Evolutionary conservation across 352 stramenopile species (phyloP).

Genomic region (Ophiocytium majus): DNA sequence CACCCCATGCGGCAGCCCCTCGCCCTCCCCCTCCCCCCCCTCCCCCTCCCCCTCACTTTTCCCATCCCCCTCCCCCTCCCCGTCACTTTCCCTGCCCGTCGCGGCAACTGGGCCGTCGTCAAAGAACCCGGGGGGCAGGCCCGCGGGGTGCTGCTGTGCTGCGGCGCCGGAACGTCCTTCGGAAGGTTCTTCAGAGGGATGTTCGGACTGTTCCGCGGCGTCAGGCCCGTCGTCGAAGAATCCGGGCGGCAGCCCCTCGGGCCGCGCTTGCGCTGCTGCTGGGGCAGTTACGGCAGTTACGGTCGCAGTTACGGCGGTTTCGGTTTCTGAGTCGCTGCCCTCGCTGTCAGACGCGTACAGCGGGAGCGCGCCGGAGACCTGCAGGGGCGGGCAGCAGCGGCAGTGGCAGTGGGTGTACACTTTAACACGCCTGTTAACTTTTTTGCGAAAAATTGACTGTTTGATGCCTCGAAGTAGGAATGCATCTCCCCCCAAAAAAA

Average conservation of each 20-base stretch:
- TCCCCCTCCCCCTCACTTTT: neutral
- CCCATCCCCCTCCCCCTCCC: neutral
- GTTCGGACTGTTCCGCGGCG: too few relatives aligned
- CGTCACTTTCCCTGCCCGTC: neutral
- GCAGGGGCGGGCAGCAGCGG: too few relatives aligned
- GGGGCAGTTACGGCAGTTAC: neutral
- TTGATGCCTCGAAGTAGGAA: neutral
- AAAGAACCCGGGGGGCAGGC: neutral
- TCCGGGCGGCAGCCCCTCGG: neutral
- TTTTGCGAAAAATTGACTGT: neutral
- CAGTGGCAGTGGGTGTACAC: neutral
- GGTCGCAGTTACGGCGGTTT: neutral
- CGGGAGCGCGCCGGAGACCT: neutral
- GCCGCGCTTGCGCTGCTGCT: neutral
- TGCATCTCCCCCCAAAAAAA: neutral
- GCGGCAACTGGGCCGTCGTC: neutral
- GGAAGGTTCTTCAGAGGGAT: too few relatives aligned
- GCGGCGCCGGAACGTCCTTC: conserved; percentile 11
- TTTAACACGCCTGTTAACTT: neutral
- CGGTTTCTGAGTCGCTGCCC: neutral
- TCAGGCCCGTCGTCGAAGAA: conserved; percentile 27
- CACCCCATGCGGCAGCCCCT: neutral
- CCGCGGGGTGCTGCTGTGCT: conserved; percentile 20
- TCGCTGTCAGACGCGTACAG: neutral
- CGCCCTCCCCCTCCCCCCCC: neutral